Percentiles rank a stretch among this genome's conserved stretches.
Evolutionary conservation across 2,329 filamentous ascomycete species (phyloP).

Genomic region (Ceratocystis albifundus): DNA sequence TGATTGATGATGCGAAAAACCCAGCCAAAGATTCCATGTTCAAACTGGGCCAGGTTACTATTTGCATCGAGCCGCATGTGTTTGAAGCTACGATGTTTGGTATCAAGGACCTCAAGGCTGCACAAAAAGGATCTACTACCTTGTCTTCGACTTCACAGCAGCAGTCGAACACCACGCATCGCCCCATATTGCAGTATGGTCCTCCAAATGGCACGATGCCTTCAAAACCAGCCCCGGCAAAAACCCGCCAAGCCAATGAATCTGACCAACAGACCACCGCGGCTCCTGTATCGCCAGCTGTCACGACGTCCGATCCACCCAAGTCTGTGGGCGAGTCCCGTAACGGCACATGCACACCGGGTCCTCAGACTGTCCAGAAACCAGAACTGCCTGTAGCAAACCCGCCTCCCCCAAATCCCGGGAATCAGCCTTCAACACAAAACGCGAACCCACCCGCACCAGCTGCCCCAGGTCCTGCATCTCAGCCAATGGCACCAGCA

Average conservation of each 20-base stretch:
- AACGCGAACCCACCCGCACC: neutral
- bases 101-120: conserved; percentile 50
- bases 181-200: conserved; percentile 54
- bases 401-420: neutral
- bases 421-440: neutral
- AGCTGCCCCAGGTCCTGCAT: neutral
- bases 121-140: conserved; percentile 29
- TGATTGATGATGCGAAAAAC: conserved; percentile 51
- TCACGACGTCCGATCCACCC: conserved; percentile 4
- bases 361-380: neutral
- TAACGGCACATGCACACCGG: neutral
- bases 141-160: conserved; percentile 23
- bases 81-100: conserved; percentile 65
- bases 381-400: neutral
- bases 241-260: conserved; percentile 29
- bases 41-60: conserved; percentile 59
- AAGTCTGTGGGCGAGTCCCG: conserved; percentile 22
- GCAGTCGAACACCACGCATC: conserved; percentile 28
- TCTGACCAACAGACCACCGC: conserved; percentile 26
- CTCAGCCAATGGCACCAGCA: neutral
- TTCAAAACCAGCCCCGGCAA: conserved; percentile 32
- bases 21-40: conserved; percentile 60
- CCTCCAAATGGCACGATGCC: conserved; percentile 53
- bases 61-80: conserved; percentile 69
- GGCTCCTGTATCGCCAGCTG: conserved; percentile 17